These are phyloP conservation scores for Plantago lanceolata DNA, from an alignment of 305 asterid genomes.

Conservation along the genomic window DNA sequence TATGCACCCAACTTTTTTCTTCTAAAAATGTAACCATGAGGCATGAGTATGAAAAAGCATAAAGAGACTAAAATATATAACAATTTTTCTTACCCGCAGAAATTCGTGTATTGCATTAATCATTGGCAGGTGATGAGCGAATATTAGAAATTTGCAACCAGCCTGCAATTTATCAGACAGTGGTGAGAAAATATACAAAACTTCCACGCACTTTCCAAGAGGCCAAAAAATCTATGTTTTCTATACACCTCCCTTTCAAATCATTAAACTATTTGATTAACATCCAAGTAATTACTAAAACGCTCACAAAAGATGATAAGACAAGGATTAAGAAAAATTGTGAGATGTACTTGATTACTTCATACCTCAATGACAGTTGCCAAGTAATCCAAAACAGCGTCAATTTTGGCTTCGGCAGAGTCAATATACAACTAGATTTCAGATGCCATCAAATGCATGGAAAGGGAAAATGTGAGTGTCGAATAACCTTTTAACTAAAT, in stretches of 20 bases:
- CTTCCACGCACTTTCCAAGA: too few species aligned
- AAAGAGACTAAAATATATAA: slow-evolving; percentile 16
- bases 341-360: slow-evolving; percentile 18
- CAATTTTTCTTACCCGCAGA: slow-evolving; percentile 61
- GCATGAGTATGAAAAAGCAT: slow-evolving; percentile 11
- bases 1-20: slow-evolving; percentile 86
- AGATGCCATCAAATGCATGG: slow-evolving; percentile 16
- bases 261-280: slow-evolving; percentile 5
- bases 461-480: slow-evolving; percentile 11
- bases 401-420: slow-evolving; percentile 86
- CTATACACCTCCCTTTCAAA: slow-evolving; percentile 2
- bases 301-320: slow-evolving; percentile 20
- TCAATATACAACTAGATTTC: slow-evolving; percentile 63
- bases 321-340: slow-evolving; percentile 11
- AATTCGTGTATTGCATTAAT: slow-evolving; percentile 69
- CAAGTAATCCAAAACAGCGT: slow-evolving; percentile 89
- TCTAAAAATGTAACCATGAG: slow-evolving; percentile 40
- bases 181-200: slow-evolving; percentile 7
- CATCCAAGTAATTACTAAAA: slow-evolving; percentile 14
- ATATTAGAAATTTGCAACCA: slow-evolving; percentile 88
- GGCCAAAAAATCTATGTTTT: too few species aligned
- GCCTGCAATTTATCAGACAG: slow-evolving; percentile 51
- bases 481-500: slow-evolving; percentile 16
- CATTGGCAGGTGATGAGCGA: slow-evolving; percentile 94
- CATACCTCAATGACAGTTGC: slow-evolving; percentile 82